phyloP scores from a whole-genome alignment of 2,329 filamentous ascomycete species.

The Verticillium nonalfalfae region DNA sequence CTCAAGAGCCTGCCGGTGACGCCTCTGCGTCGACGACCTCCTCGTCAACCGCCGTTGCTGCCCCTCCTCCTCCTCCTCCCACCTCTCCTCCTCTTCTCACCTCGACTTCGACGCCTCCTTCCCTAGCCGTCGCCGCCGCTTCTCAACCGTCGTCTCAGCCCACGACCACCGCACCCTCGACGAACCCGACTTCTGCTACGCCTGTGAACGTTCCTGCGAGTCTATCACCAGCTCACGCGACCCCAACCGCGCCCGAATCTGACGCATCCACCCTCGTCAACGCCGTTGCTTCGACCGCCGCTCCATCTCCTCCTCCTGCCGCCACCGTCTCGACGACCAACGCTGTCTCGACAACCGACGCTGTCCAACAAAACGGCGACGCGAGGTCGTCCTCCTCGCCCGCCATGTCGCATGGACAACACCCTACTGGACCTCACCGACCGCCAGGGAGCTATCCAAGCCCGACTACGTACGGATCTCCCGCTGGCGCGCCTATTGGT shows the following conservation, averaged over 20 bases:
- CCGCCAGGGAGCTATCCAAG: conserved; percentile 12
- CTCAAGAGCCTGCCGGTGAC: conserved; percentile 1
- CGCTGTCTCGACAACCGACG: background rate
- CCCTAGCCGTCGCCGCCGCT: conserved; percentile 5
- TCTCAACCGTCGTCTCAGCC: background rate
- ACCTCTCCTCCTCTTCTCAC: background rate
- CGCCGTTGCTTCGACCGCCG: background rate
- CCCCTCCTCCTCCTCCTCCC: background rate
- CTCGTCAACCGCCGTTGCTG: conserved; percentile 7
- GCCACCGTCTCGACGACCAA: background rate
- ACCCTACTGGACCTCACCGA: conserved; percentile 10
- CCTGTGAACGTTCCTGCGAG: conserved; percentile 6
- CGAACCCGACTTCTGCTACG: conserved; percentile 6
- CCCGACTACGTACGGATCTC: conserved; percentile 7
- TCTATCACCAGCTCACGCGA: background rate
- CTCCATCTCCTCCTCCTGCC: background rate
- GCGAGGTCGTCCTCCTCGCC: conserved; percentile 12
- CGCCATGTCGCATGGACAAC: conserved; percentile 14
- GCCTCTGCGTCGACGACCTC: conserved; percentile 3
- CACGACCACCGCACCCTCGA: conserved; percentile 6
- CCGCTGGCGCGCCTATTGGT: background rate
- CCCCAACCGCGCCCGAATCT: background rate
- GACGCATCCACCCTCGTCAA: background rate
- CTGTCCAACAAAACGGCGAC: conserved; percentile 11
- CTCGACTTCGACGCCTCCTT: background rate